Base-by-base conservation (phyloP, 1,284 basidiomycete genomes). In the Xerocomus nothofagi region DNA sequence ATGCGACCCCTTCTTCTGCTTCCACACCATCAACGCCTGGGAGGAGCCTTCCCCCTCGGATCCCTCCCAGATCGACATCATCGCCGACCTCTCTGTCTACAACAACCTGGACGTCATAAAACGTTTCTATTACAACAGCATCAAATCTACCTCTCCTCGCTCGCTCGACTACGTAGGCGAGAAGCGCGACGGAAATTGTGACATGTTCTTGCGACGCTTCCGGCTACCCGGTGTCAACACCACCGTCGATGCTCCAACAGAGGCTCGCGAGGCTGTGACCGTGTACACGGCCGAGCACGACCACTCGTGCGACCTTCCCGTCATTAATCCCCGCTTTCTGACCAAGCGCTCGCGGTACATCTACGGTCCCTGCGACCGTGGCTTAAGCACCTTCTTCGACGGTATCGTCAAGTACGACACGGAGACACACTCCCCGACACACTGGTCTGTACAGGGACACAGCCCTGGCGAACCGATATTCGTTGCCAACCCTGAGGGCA, bases 381-480 rank as follows among this genome's bases (percentile, higher is more conserved):
- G 48, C n/a, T 20, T 58, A 41, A 67, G 65, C 56, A 67, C 64
- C 6, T 63, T 71, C 51, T 61, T 61, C 40, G 71, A 73, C 24
- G 59, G 65, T 1, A 45, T 72, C 32, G 62, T 69, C 56, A 72
- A 70, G 49, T 63, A 72, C 20, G 70, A 73, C 46, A 63, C 55
- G 56, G 51, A 57, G 43, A 44, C 50, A 6, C 55, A 45, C 27
- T 51, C 20, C 17, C 49, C 54, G 37, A 62, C 53, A n/a, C 53
- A 64, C n/a, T 71, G 71, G 70, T 53, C 49, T 9, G 45, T 52
- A 1, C 54, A 63, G 2, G 67, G 62, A 15, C 62, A 68, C 29
- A 68, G 45, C n/a, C 62, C 70, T 6, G 59, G 67, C 12, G 71
- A 73, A 53, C 66, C 71, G 3, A 65, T 73, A 29, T 72, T 73